Conservation (phyloP, 1,284 basidiomycete genomes). For the Testicularia cyperi region DNA sequence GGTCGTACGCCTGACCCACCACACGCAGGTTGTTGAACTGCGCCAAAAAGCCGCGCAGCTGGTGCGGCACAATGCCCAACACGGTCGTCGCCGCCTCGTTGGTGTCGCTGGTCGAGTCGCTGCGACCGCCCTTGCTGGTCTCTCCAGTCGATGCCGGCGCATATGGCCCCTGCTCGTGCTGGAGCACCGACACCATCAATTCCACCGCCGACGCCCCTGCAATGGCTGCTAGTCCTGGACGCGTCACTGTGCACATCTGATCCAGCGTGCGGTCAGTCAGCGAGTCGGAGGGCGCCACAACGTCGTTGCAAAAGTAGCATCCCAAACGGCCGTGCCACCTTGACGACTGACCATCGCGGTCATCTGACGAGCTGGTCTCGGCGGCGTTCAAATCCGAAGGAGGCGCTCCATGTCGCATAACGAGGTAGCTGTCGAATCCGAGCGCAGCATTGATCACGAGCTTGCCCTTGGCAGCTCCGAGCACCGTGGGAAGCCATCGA, state of each 20-base stretch:
- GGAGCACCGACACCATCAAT: slow-evolving; percentile 80
- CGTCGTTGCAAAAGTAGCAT: slow-evolving; percentile 98
- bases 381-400: background rate
- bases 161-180: slow-evolving; percentile 66
- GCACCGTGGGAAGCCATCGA: slow-evolving; percentile 88
- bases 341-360: slow-evolving; percentile 17
- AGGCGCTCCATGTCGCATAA: slow-evolving; percentile 90
- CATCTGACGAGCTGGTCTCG: background rate
- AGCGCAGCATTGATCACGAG: slow-evolving; percentile 92
- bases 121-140: slow-evolving; percentile 1
- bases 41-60: slow-evolving; percentile 83
- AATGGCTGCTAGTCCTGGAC: slow-evolving; percentile 91
- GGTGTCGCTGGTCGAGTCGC: background rate
- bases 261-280: slow-evolving; percentile 91
- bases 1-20: slow-evolving; percentile 79
- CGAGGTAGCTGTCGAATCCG: slow-evolving; percentile 93
- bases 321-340: slow-evolving; percentile 63
- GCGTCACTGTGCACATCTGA: slow-evolving; percentile 98
- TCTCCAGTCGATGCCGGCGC: slow-evolving; percentile 31
- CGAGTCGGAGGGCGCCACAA: slow-evolving; percentile 91
- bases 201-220: slow-evolving; percentile 90
- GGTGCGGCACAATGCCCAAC: slow-evolving; percentile 86
- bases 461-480: slow-evolving; percentile 82
- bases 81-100: slow-evolving; percentile 12
- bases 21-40: slow-evolving; percentile 82